phyloP scores from a whole-genome alignment of 129 eudicot genomes.

The Cynara cardunculus region DNA sequence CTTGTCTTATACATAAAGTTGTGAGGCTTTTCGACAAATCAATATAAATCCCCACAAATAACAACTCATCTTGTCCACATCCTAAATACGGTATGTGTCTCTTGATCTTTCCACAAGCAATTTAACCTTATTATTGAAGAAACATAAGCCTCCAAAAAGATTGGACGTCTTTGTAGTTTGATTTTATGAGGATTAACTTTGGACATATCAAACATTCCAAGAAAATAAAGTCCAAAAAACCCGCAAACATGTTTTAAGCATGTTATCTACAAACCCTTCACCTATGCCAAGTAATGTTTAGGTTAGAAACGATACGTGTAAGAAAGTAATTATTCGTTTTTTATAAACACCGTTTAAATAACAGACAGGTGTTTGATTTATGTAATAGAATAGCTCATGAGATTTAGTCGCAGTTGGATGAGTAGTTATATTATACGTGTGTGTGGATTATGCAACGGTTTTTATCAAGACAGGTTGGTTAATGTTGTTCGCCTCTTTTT shows the following conservation, averaged over 20 bases:
- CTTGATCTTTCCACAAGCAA: background rate
- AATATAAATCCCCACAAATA: background rate
- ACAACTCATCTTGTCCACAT: background rate
- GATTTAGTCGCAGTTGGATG: background rate
- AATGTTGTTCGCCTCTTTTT: background rate
- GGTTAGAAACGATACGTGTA: background rate
- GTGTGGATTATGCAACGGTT: background rate
- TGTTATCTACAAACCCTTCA: background rate
- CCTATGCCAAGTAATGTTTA: background rate
- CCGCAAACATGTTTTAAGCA: background rate
- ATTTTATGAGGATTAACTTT: background rate
- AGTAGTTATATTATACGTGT: background rate
- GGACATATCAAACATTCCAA: background rate
- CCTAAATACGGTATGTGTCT: background rate
- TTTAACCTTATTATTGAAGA: background rate
- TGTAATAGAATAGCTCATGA: background rate
- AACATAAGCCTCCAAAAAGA: background rate
- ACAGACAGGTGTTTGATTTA: background rate
- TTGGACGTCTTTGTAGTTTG: background rate
- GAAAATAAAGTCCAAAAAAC: background rate
- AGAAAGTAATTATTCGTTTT: background rate
- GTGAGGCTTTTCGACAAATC: background rate
- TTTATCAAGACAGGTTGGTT: background rate
- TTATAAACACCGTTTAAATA: background rate
- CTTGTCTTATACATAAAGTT: background rate